Base-by-base conservation (phyloP, 306 rosid genomes). In the Acacia acuminata region DNA sequence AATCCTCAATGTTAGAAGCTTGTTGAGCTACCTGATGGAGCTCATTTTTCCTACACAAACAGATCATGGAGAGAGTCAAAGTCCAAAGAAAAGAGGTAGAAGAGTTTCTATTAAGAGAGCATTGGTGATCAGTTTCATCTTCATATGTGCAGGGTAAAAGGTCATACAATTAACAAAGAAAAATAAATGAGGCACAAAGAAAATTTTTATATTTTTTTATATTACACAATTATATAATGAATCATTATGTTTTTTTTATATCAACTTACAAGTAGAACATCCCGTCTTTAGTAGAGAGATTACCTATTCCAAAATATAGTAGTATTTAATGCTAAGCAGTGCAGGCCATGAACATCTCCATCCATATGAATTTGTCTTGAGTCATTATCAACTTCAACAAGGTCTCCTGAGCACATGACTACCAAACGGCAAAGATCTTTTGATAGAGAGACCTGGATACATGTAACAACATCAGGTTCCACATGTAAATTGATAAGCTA, bases 21-120 rank as follows among this genome's bases (percentile, higher is more conserved):
- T 95, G 99, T 84, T 92, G 99, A 77, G 99, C 99, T 81, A 95
- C 94, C 77, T 91, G 99, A 88, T 95, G 94, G 76, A 95, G 96
- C 85, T 93, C 99, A 87, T 87, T 86, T 90, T 92, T 95, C 91
- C 99, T 95, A 81, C 74, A 67, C 40, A 71, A 19, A 58, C 38
- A 86, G 34, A 70, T 43, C 19, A 12, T 13, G 27, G 65, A 73
- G 51, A 76, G 81, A 76, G 53, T 75, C 78, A 84, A 53, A 88
- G 76, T 45, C 78, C 73, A 81, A 44, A 77, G 79, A 86, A 75
- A 65, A 78, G 86, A 80, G 73, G 82, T 53, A 64, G 82, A 81
- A 80, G 47, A 70, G 78, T 42, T 64, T 73, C 66, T 71, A 75
- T 64, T 24, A 69, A 36, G 27, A 70, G 72, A 71, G 74, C 80